Evolutionary conservation across 2,329 filamentous ascomycete species (phyloP).

Genomic region (Claviceps cyperi): DNA sequence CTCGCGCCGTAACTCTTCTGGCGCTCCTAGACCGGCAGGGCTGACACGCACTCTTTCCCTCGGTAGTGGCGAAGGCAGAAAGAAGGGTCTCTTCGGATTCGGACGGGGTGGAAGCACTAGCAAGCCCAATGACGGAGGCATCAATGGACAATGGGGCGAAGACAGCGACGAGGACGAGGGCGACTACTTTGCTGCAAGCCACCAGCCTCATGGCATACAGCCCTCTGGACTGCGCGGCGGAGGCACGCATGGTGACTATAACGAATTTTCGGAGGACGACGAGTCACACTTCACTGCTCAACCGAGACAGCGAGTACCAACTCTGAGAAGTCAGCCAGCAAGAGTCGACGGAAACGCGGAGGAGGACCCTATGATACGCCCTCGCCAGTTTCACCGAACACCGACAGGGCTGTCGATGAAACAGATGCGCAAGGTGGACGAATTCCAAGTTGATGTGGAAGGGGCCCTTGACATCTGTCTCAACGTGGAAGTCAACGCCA

Average conservation of each 20-base stretch:
- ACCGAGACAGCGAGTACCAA: slow-evolving; percentile 18
- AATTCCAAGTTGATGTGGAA: slow-evolving; percentile 57
- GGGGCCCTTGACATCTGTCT: slow-evolving; percentile 75
- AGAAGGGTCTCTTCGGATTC: slow-evolving; percentile 27
- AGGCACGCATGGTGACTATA: slow-evolving; percentile 19
- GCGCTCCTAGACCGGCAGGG: slow-evolving; percentile 23
- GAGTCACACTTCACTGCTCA: slow-evolving; percentile 41
- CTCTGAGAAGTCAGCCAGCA: slow-evolving; percentile 14
- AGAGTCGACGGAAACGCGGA: slow-evolving; percentile 10
- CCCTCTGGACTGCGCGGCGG: slow-evolving; percentile 25
- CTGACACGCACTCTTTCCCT: slow-evolving; percentile 48
- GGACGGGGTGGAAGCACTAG: slow-evolving; percentile 25
- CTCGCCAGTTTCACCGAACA: slow-evolving; percentile 46
- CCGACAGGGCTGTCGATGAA: slow-evolving; percentile 55
- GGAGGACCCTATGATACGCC: slow-evolving; percentile 9
- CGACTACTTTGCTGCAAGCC: slow-evolving; percentile 11
- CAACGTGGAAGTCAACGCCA: slow-evolving; percentile 77
- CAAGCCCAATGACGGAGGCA: slow-evolving; percentile 33
- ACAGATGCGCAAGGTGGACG: slow-evolving; percentile 39
- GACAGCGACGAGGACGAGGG: slow-evolving; percentile 30
- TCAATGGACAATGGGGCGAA: slow-evolving; percentile 38
- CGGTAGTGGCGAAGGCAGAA: slow-evolving; percentile 36
- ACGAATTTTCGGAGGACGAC: slow-evolving; percentile 39
- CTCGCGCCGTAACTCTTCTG: slow-evolving; percentile 19
- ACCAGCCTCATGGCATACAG: slow-evolving; percentile 10